These are phyloP conservation scores for Chlamydomonas incerta DNA, from an alignment of 139 green algal species.

Conservation along the genomic window DNA sequence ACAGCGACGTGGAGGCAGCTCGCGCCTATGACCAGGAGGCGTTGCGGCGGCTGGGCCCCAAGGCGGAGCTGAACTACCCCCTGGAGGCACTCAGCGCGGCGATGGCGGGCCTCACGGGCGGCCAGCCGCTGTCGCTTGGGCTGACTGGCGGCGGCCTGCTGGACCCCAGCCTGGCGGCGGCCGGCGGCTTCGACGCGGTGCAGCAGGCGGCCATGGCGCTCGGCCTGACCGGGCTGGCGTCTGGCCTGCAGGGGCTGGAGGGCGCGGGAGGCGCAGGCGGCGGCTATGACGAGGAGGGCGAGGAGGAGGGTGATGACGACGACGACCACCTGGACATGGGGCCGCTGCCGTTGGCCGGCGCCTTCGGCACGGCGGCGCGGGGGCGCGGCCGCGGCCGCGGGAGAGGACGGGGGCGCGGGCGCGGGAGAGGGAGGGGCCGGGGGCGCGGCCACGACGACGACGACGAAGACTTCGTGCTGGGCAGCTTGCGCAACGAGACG, in stretches of 20 bases:
- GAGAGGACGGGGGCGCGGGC: neutral
- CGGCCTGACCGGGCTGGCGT: neutral
- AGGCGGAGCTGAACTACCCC: slow-evolving; percentile 46
- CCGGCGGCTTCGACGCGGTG: neutral
- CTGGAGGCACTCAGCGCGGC: neutral
- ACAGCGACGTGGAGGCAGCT: slow-evolving; percentile 47
- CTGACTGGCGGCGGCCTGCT: neutral
- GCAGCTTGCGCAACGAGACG: neutral
- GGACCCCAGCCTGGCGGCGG: neutral
- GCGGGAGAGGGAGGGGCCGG: neutral
- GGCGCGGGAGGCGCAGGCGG: neutral
- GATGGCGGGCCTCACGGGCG: no score
- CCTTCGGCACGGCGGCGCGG: neutral
- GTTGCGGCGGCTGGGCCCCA: slow-evolving; percentile 29
- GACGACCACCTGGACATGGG: neutral
- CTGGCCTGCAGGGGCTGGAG: no score
- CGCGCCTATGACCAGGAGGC: slow-evolving; percentile 43
- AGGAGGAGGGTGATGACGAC: slow-evolving; percentile 28
- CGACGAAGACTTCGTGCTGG: slow-evolving; percentile 38
- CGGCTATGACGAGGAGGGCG: slow-evolving; percentile 9
- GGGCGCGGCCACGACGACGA: slow-evolving; percentile 1
- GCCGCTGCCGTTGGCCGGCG: neutral
- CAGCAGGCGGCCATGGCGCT: slow-evolving; percentile 13
- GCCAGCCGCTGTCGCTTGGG: neutral
- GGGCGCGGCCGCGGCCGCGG: slow-evolving; percentile 11